Evolutionary conservation across 2,329 filamentous ascomycete species (phyloP).

Genomic region (Aspergillus vadensis): DNA sequence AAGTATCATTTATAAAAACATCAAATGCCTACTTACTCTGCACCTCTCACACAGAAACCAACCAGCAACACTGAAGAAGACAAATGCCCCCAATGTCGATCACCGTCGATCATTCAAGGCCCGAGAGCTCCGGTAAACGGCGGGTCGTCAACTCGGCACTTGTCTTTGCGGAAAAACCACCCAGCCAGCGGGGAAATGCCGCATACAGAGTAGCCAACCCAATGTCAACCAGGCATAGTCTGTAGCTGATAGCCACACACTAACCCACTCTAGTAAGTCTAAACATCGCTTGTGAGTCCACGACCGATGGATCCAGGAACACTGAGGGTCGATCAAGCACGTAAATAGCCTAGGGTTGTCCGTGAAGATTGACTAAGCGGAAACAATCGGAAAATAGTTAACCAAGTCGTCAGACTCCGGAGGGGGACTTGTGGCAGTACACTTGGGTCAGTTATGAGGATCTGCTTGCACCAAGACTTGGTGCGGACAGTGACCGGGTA

Average conservation of each 20-base stretch:
- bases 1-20: neutral
- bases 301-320: no score
- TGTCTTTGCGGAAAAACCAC: neutral
- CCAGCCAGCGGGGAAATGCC: neutral
- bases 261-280: no score
- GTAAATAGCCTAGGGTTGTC: no score
- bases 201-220: no score
- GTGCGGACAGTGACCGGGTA: neutral
- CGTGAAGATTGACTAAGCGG: no score
- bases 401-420: no score
- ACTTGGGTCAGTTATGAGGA: neutral
- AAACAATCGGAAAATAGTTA: no score
- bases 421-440: neutral
- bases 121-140: neutral
- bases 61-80: neutral
- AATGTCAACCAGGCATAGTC: no score
- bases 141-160: neutral
- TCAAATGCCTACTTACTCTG: neutral
- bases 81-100: neutral
- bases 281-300: no score
- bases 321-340: no score
- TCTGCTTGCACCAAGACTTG: neutral
- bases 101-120: neutral
- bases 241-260: no score
- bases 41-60: neutral